Evolutionary conservation across 1,139 yeast genomes (phyloP), one percentile per base, ranked within the genome.

Genomic region (Ogataea hybrid): DNA sequence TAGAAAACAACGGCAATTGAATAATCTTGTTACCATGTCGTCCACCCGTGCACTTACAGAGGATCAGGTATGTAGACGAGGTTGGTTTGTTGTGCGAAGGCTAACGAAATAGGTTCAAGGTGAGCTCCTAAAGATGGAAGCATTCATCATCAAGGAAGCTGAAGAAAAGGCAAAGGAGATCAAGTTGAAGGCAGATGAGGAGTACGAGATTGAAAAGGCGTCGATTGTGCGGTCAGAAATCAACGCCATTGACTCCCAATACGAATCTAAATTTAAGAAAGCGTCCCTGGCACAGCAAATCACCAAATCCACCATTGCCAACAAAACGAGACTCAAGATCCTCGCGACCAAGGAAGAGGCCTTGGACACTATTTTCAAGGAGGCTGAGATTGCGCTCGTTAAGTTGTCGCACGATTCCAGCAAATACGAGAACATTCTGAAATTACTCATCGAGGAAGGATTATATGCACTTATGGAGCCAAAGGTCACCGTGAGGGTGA

Each of bases 141-240:
- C 95, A 65, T 94, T 92, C 81, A 94, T 94, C 75, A 87, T 84
- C 71, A 90, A 90, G 78, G 99, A 94, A 72, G 98, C 98, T 28
- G 95, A 90, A 60, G 99, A 94, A 68, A 94, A 94, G 73, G 97
- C 98, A 52, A 87, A 86, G 68, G 99, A 94, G 68, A 89, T 94
- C 61, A 83, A 77, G 65, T 75, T 92, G 61, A 94, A 92, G 74
- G 96, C 97, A 32, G 96, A 94, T 64, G 98, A 94, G 68, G 99
- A 94, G 69, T 94, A 92, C 65, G 97, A 94, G 68, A 89, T 92
- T 60, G 98, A 92, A 67, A 94, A 92, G 73, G 94, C 97, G 17
- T 81, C 88, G 42, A 81, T 92, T 59, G 97, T 94, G 41, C 84
- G 97, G 59, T 77, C 89, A 11, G 98, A 92, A 70, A 85, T 86